Evolutionary conservation across 2,329 filamentous ascomycete species (phyloP).

Genomic region (Raffaelea deltoideospora): DNA sequence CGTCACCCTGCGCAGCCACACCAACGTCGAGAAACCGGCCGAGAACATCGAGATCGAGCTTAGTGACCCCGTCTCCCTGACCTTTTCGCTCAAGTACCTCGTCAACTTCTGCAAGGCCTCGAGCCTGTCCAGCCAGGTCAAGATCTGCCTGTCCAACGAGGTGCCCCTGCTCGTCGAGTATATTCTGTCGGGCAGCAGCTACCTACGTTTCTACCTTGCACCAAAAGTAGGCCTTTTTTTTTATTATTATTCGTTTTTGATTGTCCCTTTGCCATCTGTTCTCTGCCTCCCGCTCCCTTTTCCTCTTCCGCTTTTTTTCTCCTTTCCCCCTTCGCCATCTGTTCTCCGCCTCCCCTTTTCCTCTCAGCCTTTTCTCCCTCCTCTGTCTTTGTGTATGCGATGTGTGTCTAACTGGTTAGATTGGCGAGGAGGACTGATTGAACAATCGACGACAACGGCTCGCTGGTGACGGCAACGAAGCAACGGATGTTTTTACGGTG

Average conservation of each 20-base stretch:
- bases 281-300: too few species aligned
- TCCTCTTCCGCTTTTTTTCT: background rate
- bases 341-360: background rate
- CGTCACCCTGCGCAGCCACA: constrained; percentile 80
- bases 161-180: constrained; percentile 96
- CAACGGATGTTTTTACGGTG: too few species aligned
- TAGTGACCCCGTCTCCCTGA: constrained; percentile 81
- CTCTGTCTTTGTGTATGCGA: constrained; percentile 1
- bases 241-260: background rate
- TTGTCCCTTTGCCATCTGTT: background rate
- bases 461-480: too few species aligned
- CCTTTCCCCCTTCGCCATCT: background rate
- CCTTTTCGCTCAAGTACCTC: constrained; percentile 97
- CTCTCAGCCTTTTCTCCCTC: background rate
- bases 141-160: constrained; percentile 88
- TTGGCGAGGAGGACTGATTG: too few species aligned
- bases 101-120: constrained; percentile 99
- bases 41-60: constrained; percentile 80
- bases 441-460: too few species aligned
- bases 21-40: constrained; percentile 76
- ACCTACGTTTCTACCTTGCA: constrained; percentile 92
- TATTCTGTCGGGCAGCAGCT: constrained; percentile 62
- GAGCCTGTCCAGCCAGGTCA: constrained; percentile 65
- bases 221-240: constrained; percentile 58
- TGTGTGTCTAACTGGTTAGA: too few species aligned